A percentile compares a stretch with the other conserved stretches of the same genome.
Evolutionary conservation across 495 filamentous ascomycete genomes (phyloP).

Genomic region (Neurospora sp.): DNA sequence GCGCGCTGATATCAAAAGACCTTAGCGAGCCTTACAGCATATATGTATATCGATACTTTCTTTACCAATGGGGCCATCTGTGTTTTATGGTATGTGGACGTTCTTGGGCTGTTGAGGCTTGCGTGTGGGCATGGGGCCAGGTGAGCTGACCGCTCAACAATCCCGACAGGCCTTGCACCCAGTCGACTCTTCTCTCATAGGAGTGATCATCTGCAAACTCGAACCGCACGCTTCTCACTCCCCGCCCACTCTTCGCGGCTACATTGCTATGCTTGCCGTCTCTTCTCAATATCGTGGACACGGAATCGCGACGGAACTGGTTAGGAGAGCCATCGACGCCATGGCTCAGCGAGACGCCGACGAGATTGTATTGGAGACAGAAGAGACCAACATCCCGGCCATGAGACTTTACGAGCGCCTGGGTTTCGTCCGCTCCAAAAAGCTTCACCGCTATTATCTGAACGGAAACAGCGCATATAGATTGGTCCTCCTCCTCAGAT

Average conservation of each 20-base stretch:
- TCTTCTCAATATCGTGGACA: slow-evolving; percentile 64
- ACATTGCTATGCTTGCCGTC: slow-evolving; percentile 97
- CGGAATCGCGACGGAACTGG: slow-evolving; percentile 86
- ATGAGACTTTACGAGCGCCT: slow-evolving; percentile 91
- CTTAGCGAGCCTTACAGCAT: slow-evolving; percentile 99
- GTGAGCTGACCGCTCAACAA: slow-evolving; percentile 1
- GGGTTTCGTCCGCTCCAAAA: slow-evolving; percentile 88
- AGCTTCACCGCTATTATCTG: slow-evolving; percentile 89
- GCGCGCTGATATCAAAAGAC: slow-evolving; percentile 89
- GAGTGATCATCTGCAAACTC: slow-evolving; percentile 93
- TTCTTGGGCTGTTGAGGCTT: not conserved
- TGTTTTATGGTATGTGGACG: slow-evolving; percentile 67
- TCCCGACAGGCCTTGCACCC: slow-evolving; percentile 55
- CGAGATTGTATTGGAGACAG: slow-evolving; percentile 94
- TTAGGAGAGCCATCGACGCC: slow-evolving; percentile 82
- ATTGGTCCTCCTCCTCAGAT: slow-evolving; percentile 71
- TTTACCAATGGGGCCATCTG: slow-evolving; percentile 95
- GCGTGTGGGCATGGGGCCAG: not conserved
- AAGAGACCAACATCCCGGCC: slow-evolving; percentile 85
- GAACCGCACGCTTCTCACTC: slow-evolving; percentile 67
- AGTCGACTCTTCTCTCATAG: slow-evolving; percentile 45
- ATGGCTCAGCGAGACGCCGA: slow-evolving; percentile 81
- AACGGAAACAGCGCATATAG: slow-evolving; percentile 94
- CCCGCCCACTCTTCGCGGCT: slow-evolving; percentile 74
- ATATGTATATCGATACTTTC: slow-evolving; percentile 97